Percentiles rank a stretch among this genome's conserved stretches.
Evolutionary conservation across 768 basidiomycete species (phyloP).

Genomic region (Kwoniella sp.): DNA sequence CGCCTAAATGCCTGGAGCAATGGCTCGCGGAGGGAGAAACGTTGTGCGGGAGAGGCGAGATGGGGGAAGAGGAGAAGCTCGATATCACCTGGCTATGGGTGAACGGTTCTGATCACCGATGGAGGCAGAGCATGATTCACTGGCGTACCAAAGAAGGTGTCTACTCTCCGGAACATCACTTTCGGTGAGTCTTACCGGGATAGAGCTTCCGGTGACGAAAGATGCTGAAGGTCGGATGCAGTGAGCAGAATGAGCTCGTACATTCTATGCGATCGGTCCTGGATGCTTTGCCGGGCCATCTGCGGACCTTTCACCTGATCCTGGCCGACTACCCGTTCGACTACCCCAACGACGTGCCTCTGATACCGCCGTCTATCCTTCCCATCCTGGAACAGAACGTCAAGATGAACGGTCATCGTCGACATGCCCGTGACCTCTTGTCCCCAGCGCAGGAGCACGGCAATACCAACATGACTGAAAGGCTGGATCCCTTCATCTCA

Average conservation of each 20-base stretch:
- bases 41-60: slow-evolving; percentile 28
- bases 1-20: slow-evolving; percentile 36
- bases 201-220: too few relatives aligned
- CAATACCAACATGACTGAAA: neutral
- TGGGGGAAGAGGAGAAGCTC: slow-evolving; percentile 41
- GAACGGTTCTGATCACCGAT: slow-evolving; percentile 43
- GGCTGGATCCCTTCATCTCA: slow-evolving; percentile 13
- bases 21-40: slow-evolving; percentile 48
- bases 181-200: slow-evolving; percentile 27
- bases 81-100: slow-evolving; percentile 48
- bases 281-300: slow-evolving; percentile 34
- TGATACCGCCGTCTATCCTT: slow-evolving; percentile 23
- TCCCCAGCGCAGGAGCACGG: neutral
- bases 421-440: neutral
- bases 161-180: slow-evolving; percentile 44
- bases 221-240: slow-evolving; percentile 9
- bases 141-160: slow-evolving; percentile 24
- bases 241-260: slow-evolving; percentile 44
- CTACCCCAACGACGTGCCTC: slow-evolving; percentile 14
- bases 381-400: slow-evolving; percentile 20
- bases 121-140: slow-evolving; percentile 35
- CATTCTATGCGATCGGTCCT: slow-evolving; percentile 47
- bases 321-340: slow-evolving; percentile 38
- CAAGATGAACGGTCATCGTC: neutral
- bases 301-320: slow-evolving; percentile 40